phyloP scores from a whole-genome alignment of 441 rosid species.

The Codiaeum variegatum region DNA sequence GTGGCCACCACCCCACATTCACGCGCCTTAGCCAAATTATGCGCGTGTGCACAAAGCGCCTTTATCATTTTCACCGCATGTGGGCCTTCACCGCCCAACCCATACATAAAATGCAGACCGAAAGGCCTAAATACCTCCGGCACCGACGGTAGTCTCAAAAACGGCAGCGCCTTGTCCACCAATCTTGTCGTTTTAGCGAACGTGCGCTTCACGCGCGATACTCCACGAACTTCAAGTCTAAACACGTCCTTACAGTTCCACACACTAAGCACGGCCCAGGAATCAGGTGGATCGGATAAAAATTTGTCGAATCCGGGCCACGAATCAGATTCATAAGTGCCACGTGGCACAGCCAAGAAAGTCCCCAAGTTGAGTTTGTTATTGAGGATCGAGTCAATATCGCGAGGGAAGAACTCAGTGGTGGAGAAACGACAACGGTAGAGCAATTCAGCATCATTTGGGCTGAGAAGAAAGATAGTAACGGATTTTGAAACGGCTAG shows the following conservation, averaged over 20 bases:
- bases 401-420: slow-evolving; percentile 94
- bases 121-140: slow-evolving; percentile 81
- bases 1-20: slow-evolving; percentile 74
- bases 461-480: slow-evolving; percentile 39
- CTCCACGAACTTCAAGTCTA: slow-evolving; percentile 71
- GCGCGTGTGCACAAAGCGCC: slow-evolving; percentile 69
- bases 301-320: slow-evolving; percentile 74
- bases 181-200: slow-evolving; percentile 61
- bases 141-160: slow-evolving; percentile 70
- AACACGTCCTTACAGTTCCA: slow-evolving; percentile 85
- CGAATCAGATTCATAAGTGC: slow-evolving; percentile 43
- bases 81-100: slow-evolving; percentile 87
- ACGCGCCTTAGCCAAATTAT: slow-evolving; percentile 61
- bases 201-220: slow-evolving; percentile 45
- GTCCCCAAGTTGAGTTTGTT: slow-evolving; percentile 77
- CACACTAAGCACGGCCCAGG: slow-evolving; percentile 87
- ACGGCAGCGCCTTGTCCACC: slow-evolving; percentile 71
- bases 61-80: slow-evolving; percentile 50
- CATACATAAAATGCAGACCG: slow-evolving; percentile 73
- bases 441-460: slow-evolving; percentile 61
- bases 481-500: slow-evolving; percentile 38
- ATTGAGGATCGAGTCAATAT: slow-evolving; percentile 70
- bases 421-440: slow-evolving; percentile 79
- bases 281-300: slow-evolving; percentile 62
- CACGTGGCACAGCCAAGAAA: slow-evolving; percentile 81